Evolutionary conservation across 345 rosid species (phyloP).

Genomic region (Gossypium rotundifolium): DNA sequence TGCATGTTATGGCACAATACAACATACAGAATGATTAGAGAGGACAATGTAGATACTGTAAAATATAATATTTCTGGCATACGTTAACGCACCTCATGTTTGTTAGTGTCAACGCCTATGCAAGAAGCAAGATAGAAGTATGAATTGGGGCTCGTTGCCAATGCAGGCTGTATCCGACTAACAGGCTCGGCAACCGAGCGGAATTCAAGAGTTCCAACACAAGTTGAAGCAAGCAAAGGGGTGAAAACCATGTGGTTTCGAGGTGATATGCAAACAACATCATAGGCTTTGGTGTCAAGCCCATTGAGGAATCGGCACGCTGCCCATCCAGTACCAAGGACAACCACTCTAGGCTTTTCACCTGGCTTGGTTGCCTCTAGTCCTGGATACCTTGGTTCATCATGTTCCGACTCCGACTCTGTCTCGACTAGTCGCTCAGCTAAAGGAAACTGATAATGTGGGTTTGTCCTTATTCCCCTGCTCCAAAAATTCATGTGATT

Average conservation of each 20-base stretch:
- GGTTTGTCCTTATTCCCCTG: conserved; percentile 49
- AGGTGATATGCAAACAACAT: conserved; percentile 67
- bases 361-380: conserved; percentile 58
- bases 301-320: conserved; percentile 77
- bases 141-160: conserved; percentile 65
- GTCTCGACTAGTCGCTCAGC: conserved; percentile 27
- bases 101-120: conserved; percentile 51
- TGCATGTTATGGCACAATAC: neutral
- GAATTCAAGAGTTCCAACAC: conserved; percentile 82
- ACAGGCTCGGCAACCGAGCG: conserved; percentile 90
- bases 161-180: conserved; percentile 67
- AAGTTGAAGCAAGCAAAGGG: conserved; percentile 73
- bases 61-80: neutral
- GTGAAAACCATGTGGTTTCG: conserved; percentile 88
- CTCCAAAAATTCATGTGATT: conserved; percentile 27
- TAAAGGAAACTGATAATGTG: conserved; percentile 26
- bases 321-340: conserved; percentile 78
- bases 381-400: conserved; percentile 37
- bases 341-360: conserved; percentile 68
- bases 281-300: conserved; percentile 45
- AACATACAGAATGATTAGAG: neutral
- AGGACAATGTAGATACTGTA: neutral
- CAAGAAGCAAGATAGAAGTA: conserved; percentile 86
- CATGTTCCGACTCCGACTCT: conserved; percentile 33
- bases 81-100: conserved; percentile 54